phyloP scores from a whole-genome alignment of 257 asterid species.

The Solanum lycopersicoides region DNA sequence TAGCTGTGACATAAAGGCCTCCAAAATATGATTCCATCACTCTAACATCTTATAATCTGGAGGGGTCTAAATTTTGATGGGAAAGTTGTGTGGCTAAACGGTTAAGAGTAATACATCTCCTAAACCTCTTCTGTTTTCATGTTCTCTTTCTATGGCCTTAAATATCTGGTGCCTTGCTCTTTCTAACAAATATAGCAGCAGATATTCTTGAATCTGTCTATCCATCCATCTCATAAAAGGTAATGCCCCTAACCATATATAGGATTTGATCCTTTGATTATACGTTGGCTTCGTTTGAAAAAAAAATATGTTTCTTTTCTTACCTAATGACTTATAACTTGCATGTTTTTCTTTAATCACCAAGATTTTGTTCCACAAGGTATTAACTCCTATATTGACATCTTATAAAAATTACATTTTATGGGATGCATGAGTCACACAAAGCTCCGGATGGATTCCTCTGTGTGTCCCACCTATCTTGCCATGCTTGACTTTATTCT shows the following conservation, averaged over 20 bases:
- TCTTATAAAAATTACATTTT: background rate
- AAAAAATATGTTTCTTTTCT: background rate
- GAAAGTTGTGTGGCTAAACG: background rate
- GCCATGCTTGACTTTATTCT: background rate
- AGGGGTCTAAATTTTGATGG: background rate
- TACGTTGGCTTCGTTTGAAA: background rate
- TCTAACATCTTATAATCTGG: background rate
- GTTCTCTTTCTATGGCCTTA: background rate
- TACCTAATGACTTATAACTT: background rate
- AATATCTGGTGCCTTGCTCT: background rate
- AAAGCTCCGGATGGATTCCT: background rate
- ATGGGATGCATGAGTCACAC: background rate
- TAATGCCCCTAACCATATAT: background rate
- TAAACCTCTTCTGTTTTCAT: background rate
- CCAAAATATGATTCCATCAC: background rate
- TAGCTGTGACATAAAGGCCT: background rate
- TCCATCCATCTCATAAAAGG: background rate
- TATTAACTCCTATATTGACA: background rate
- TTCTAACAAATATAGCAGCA: background rate
- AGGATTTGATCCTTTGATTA: background rate
- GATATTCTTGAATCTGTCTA: background rate
- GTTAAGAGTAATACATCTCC: background rate
- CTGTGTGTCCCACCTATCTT: background rate
- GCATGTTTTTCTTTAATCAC: background rate
- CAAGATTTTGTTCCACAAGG: background rate